Conservation (phyloP, 208 protist genomes). For the Crithidia sp. region DNA sequence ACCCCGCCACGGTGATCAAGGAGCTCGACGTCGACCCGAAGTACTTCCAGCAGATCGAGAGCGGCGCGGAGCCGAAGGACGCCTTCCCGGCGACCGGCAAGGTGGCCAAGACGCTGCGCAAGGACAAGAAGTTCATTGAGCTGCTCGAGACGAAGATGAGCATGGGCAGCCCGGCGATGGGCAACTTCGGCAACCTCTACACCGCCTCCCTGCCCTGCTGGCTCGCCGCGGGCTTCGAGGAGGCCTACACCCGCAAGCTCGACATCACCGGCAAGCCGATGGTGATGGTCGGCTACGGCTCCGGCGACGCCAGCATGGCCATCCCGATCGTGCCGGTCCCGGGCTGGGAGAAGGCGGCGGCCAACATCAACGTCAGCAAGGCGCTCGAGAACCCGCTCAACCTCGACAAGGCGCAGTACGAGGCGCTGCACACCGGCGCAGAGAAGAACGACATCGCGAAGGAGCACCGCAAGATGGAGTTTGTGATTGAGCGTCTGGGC, state of each 20-base stretch:
- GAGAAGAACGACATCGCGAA: conserved; percentile 74
- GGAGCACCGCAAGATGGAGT: conserved; percentile 69
- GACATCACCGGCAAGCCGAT: conserved; percentile 87
- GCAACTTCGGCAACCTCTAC: conserved; percentile 92
- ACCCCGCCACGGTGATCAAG: conserved; percentile 46
- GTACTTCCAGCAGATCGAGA: conserved; percentile 85
- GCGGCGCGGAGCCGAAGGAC: conserved; percentile 70
- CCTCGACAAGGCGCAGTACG: conserved; percentile 82
- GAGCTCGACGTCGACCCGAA: conserved; percentile 73
- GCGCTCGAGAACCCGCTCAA: conserved; percentile 80
- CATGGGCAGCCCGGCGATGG: conserved; percentile 85
- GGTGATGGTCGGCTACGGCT: conserved; percentile 91
- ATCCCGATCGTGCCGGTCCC: conserved; percentile 88
- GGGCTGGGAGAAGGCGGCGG: conserved; percentile 80
- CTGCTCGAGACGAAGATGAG: conserved; percentile 89
- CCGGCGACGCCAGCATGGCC: conserved; percentile 84
- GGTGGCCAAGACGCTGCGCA: conserved; percentile 81
- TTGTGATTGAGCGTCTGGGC: conserved; percentile 83
- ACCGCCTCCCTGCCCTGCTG: conserved; percentile 91
- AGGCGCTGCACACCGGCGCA: conserved; percentile 78
- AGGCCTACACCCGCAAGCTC: conserved; percentile 80
- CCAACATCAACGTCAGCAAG: conserved; percentile 76
- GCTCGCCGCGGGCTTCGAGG: conserved; percentile 88
- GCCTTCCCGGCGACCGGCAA: conserved; percentile 77
- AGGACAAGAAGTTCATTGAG: conserved; percentile 77